Evolutionary conservation across 2,329 filamentous ascomycete genomes (phyloP).

Genomic region (Aspergillus luchuensis): DNA sequence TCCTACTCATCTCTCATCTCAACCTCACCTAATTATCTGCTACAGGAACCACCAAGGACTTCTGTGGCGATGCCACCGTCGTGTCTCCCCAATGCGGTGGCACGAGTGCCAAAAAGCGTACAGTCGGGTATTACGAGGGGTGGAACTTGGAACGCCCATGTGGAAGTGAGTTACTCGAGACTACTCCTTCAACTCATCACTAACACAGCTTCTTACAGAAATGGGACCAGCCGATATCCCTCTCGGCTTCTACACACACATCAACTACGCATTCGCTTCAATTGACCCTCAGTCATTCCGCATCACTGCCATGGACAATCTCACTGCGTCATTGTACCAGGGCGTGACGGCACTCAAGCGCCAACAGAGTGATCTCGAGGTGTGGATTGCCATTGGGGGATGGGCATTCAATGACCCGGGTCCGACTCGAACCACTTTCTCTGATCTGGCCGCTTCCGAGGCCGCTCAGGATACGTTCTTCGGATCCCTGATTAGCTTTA

Average conservation of each 20-base stretch:
- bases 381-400: conserved; percentile 30
- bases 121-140: conserved; percentile 42
- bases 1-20: background rate
- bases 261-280: conserved; percentile 48
- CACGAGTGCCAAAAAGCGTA: conserved; percentile 5
- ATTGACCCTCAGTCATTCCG: conserved; percentile 43
- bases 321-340: conserved; percentile 19
- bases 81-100: conserved; percentile 13
- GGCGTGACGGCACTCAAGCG: conserved; percentile 39
- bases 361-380: conserved; percentile 17
- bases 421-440: conserved; percentile 18
- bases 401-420: conserved; percentile 30
- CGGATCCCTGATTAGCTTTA: conserved; percentile 17
- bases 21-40: background rate
- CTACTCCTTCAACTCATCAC: background rate
- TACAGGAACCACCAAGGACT: conserved; percentile 13
- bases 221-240: conserved; percentile 24
- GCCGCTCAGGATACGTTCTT: conserved; percentile 15
- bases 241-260: conserved; percentile 27
- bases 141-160: conserved; percentile 33
- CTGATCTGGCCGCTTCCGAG: conserved; percentile 20
- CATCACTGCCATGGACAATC: conserved; percentile 28
- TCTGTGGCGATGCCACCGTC: conserved; percentile 14
- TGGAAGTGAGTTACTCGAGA: conserved; percentile 3
- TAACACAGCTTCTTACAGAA: conserved; percentile 2